Evolutionary conservation across 2,329 filamentous ascomycete species (phyloP).

Genomic region (Fusarium hainanense): DNA sequence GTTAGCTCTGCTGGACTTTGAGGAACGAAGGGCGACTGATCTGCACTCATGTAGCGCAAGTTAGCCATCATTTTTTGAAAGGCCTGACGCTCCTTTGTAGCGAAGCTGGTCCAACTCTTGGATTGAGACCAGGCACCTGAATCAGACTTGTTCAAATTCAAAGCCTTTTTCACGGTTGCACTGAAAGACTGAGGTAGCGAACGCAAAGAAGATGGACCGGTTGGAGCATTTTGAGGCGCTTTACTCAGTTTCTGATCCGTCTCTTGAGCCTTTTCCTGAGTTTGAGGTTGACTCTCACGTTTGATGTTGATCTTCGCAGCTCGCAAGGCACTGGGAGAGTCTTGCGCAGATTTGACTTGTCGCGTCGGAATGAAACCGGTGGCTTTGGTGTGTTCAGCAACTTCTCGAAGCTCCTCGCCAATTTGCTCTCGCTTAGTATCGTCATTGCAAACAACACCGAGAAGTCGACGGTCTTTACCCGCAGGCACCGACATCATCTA

Average conservation of each 20-base stretch:
- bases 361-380: slow-evolving; percentile 33
- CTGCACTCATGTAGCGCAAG: slow-evolving; percentile 51
- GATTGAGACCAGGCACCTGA: slow-evolving; percentile 53
- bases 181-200: slow-evolving; percentile 15
- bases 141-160: slow-evolving; percentile 15
- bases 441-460: slow-evolving; percentile 3
- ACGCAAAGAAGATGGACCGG: slow-evolving; percentile 20
- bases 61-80: slow-evolving; percentile 53
- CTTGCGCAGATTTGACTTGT: slow-evolving; percentile 22
- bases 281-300: not conserved
- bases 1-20: slow-evolving; percentile 50
- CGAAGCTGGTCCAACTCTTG: slow-evolving; percentile 53
- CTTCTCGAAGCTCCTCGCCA: slow-evolving; percentile 23
- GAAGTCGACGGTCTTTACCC: slow-evolving; percentile 21
- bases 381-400: slow-evolving; percentile 14
- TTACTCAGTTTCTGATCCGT: not conserved
- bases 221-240: slow-evolving; percentile 22
- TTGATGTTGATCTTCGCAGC: slow-evolving; percentile 1
- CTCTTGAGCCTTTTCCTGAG: not conserved
- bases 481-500: slow-evolving; percentile 31
- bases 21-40: slow-evolving; percentile 54
- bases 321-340: not conserved
- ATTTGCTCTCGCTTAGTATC: slow-evolving; percentile 1
- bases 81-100: slow-evolving; percentile 48
- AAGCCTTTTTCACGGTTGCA: slow-evolving; percentile 11